A percentile compares a stretch with the other conserved stretches of the same genome.
phyloP scores from a whole-genome alignment of 1,284 basidiomycete genomes.

The Entoloma clypeatum region DNA sequence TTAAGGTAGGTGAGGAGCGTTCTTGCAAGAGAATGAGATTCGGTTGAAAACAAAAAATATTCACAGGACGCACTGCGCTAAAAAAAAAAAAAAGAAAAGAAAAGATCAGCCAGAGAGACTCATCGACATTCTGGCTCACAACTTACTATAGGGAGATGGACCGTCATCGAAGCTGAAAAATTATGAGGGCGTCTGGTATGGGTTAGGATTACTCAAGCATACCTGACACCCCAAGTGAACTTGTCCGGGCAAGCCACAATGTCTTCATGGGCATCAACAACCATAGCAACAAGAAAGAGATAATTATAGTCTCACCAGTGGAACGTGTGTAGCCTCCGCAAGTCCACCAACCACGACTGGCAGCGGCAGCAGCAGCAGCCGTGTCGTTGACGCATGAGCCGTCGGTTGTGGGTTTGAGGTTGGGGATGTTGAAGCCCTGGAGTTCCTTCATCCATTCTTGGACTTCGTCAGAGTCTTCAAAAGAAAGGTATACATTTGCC shows the following conservation, averaged over 20 bases:
- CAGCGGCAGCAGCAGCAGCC: constrained; percentile 53
- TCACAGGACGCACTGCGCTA: constrained; percentile 42
- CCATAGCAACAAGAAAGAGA: background rate
- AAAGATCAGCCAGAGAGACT: background rate
- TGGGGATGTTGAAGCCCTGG: constrained; percentile 67
- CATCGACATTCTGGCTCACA: constrained; percentile 10
- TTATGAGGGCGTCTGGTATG: background rate
- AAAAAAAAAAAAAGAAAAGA: constrained; percentile 15
- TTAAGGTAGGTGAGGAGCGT: constrained; percentile 69
- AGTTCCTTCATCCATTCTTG: constrained; percentile 74
- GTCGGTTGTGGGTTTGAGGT: constrained; percentile 53
- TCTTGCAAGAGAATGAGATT: constrained; percentile 29
- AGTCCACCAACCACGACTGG: constrained; percentile 79
- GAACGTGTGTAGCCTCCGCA: constrained; percentile 76
- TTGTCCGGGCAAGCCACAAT: constrained; percentile 73
- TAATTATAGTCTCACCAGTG: constrained; percentile 32
- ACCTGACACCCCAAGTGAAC: constrained; percentile 77
- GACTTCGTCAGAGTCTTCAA: constrained; percentile 58
- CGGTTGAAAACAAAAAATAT: constrained; percentile 17
- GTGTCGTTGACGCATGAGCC: constrained; percentile 67
- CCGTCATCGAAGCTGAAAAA: constrained; percentile 73
- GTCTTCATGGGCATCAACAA: constrained; percentile 25
- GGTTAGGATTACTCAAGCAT: constrained; percentile 14
- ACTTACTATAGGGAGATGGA: constrained; percentile 76
- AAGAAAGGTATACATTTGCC: constrained; percentile 6